Base-by-base conservation (phyloP, 2,329 filamentous ascomycete species). In the Sporothrix phasma region DNA sequence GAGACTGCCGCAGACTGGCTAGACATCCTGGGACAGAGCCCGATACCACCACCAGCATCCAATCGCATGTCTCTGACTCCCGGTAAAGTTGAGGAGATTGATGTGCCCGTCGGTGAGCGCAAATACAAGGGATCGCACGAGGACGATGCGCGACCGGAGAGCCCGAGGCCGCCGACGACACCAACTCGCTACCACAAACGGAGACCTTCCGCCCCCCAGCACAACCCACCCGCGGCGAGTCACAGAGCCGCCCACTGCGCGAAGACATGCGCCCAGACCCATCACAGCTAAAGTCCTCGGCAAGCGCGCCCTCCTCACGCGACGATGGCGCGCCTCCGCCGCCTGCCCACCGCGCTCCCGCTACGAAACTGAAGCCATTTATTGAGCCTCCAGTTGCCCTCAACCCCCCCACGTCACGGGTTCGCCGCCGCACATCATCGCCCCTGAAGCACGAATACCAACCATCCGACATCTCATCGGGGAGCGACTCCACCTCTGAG, bases 391-490 rank as follows among this genome's bases (percentile, higher is more conserved):
- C 73, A 72, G 78, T 71, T 71, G 86, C 77, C 69, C 74, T 69
- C 69, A 75, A 64, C 70, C 77, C 67, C 72, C 76, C 72, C 70
- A 74, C 70, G 69, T 73, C 73, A 68, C 80, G 74, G 74, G 68
- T 84, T 24, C 84, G 88, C 71, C 85, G 92, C 51, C 85, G 92
- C 19, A 88, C 86, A 1, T 97, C 94, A 0, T 99, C 94, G 1
- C 94, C 94, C 0, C 79, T 99, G 59, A 99, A 99, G 77, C 93
- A 97, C 72, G 93, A 99, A 76, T 99, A 97, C 71, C 88, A 92
- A 67, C 93, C 93, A 15, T 97, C 94, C 0, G 84, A 87, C 60
- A 75, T 80, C 56, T 85, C 83, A 0, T 86, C 84, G 0, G 77
- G 74, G 17, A 86, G 84, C 6, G 84, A 84, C 53, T 87, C 85